Evolutionary conservation across 2,329 filamentous ascomycete species (phyloP), one percentile per base, ranked within the genome.

Genomic region (Scedosporium minutisporum): DNA sequence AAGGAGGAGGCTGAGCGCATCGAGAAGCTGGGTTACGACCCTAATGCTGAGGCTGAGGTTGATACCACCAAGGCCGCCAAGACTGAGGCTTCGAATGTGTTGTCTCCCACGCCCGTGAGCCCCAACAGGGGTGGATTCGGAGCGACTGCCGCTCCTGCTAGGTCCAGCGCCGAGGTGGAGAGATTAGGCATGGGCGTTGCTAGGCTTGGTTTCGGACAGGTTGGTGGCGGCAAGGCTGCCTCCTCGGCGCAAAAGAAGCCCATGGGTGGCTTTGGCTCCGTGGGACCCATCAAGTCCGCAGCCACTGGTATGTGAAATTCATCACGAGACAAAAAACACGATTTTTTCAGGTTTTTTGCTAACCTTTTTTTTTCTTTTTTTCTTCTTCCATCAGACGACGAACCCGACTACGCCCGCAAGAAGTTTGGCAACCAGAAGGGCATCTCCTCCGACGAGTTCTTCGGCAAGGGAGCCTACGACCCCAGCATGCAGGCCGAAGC

Each of bases 361-460:
- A 9, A 16, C 12, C 42, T 5, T 4, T n/a, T 38, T 27, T 29
- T 4, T 16, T 38, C 42, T 5, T 4, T n/a, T 38, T 27, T 29
- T 4, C 16, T 38, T n/a, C 14, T 9, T n/a, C 25, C 48, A 53
- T 42, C 64, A 87, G 86, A 85, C 66, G 91, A 97, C 63, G 87
- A 88, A 62, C 86, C 97, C 70, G 87, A 85, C 71, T 96, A 91
- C 72, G 91, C 93, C 5, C 89, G 90, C 69, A 80, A 84, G 71
- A 96, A 96, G 75, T 99, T 99, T 71, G 93, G 93, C 65, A 77
- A 76, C 53, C 95, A 99, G 74, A 97, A 97, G 80, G 90, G 90
- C 68, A 99, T 99, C 68, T 97, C 92, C 0, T 97, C 93, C 0
- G 95, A 99, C 74, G 95, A 99, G 73, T 99, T 96, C 82, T 99